Evolutionary conservation across 305 asterid genomes (phyloP), one percentile per base, ranked within the genome.

Genomic region (Fraxinus baroniana): DNA sequence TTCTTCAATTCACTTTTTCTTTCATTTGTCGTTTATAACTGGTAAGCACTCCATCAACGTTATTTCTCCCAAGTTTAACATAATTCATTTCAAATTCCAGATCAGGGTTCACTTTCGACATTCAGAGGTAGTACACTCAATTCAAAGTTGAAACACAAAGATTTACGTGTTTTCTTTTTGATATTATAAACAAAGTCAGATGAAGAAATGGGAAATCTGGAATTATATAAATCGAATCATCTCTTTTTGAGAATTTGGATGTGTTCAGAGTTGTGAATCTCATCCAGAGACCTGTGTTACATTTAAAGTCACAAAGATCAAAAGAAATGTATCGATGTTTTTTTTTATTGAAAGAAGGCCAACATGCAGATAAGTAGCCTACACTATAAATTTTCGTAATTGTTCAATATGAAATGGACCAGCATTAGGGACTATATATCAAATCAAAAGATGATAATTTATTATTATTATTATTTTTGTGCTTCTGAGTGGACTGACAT

Each of bases 71-170:
- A 64, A 1, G 72, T 64, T 62, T 2, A 62, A 62, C 17, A 20
- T 20, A 37, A 37, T 74, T 74, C 24, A 39, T 49, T 64, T 52
- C 33, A 30, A 9, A 66, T 13, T 55, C 72, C 52, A 32, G 20
- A 60, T 18, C 37, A 57, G 55, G 83, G 52, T 36, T 75, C 46
- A 36, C 32, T 80, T 24, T 22, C 6, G 39, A n/a, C 33, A 24
- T 72, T 17, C 44, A 74, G 24, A 46, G 55, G 36, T 30, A 36
- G 22, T 4, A 80, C 39, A 7, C 12, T 80, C 30, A 26, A 76
- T 55, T 76, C 81, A 62, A 79, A 79, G 5, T 78, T 55, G 73
- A 76, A 78, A 83, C 36, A 18, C 74, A 39, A 71, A 78, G 17
- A 2, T 60, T 74, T 72, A 72, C 32, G 1, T 5, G 7, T 7